Base-by-base conservation (phyloP, 1,284 basidiomycete species). In the Heterobasidion irregulare region DNA sequence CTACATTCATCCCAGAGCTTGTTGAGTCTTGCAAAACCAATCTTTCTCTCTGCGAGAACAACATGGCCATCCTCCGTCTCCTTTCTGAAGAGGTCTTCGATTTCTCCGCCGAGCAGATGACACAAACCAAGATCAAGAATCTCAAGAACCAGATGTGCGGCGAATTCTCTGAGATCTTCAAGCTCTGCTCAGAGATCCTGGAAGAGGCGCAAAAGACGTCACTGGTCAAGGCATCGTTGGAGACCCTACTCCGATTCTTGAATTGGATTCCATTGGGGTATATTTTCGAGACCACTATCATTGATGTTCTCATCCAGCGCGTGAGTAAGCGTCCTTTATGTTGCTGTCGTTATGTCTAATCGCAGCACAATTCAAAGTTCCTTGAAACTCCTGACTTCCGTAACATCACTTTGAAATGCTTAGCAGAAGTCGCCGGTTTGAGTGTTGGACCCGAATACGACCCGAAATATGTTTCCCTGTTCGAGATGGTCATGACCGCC, bases 211-310 rank as follows among this genome's bases (percentile, higher is more conserved):
- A 94, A 67, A 99, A 98, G 76, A 86, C 94, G 2, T 94, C 92
- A 34, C 75, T 99, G 57, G 96, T 99, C 76, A 94, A 85, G 72
- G 92, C 92, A 8, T 99, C 97, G 3, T 77, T 99, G 60, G 96
- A 99, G 71, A 99, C 97, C 0, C 79, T 99, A 46, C 78, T 99
- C 58, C 81, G 94, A 57, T 99, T 99, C 81, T 76, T 99, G 65
- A 98, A 98, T 72, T 99, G 97, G 97, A 99, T 99, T 66, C 97
- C 97, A 50, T 77, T 99, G 48, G 97, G 96, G 32, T 99, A 96
- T 72, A 98, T 99, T 64, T 99, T 99, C 63, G 97, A 99, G 75
- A 99, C 97, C 1, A 92, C 90, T 52, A 90, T 99, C 65, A 98
- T 99, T 63, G 97, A 99, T 73, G 81, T 93, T 57, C 79, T 99